These are phyloP conservation scores for Erysimum pusillum DNA, from an alignment of 441 rosid genomes.

Conservation along the genomic window DNA sequence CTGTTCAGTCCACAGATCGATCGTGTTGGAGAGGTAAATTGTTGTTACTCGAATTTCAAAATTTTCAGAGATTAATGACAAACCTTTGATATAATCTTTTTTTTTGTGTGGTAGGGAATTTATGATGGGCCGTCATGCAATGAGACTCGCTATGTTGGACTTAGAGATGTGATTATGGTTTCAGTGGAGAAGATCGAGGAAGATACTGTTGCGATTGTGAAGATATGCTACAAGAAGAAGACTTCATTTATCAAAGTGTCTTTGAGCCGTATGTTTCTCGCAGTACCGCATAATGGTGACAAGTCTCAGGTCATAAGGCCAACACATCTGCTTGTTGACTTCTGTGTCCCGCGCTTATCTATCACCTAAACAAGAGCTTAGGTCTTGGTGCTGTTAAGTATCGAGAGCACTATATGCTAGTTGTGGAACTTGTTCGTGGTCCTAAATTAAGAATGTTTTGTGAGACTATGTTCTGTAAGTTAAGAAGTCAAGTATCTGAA, in stretches of 20 bases:
- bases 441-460: no score
- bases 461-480: neutral
- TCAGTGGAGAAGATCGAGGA: neutral
- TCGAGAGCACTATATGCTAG: neutral
- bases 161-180: neutral
- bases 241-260: conserved; percentile 14
- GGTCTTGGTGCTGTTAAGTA: conserved; percentile 4
- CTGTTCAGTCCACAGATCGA: conserved; percentile 29
- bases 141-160: conserved; percentile 23
- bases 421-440: neutral
- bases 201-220: neutral
- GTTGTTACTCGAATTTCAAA: neutral
- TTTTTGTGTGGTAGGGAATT: conserved; percentile 17
- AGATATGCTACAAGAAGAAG: conserved; percentile 37
- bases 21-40: conserved; percentile 23
- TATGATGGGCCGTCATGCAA: conserved; percentile 11
- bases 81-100: conserved; percentile 1
- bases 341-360: conserved; percentile 10
- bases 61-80: neutral
- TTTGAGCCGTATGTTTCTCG: neutral
- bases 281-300: neutral
- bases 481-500: neutral
- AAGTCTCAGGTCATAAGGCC: neutral
- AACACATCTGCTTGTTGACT: conserved; percentile 15
- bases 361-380: conserved; percentile 1